phyloP scores from a whole-genome alignment of 2,329 filamentous ascomycete genomes.

The Cladorrhinum sp. region DNA sequence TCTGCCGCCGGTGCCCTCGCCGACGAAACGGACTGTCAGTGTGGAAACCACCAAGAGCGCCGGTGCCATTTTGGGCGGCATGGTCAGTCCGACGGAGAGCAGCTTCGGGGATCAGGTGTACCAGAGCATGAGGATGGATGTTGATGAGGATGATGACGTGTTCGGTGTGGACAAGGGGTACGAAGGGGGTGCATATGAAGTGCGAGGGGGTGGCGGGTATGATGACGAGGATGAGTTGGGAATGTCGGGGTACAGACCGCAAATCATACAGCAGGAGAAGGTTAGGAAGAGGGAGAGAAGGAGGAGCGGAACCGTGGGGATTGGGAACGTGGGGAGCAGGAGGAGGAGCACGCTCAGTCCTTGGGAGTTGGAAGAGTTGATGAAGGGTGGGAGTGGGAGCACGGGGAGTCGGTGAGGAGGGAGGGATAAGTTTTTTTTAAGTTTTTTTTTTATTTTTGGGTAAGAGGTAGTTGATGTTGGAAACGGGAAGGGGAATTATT shows the following conservation, averaged over 20 bases:
- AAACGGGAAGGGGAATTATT: constrained; percentile 40
- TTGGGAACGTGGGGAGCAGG: constrained; percentile 56
- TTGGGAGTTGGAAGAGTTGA: constrained; percentile 68
- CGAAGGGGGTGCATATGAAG: constrained; percentile 12
- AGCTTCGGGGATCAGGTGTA: neutral
- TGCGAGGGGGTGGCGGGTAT: constrained; percentile 5
- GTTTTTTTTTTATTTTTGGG: too few species aligned
- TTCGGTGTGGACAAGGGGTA: constrained; percentile 3
- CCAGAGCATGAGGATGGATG: neutral
- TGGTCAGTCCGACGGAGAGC: neutral
- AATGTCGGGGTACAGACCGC: neutral
- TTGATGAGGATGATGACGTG: neutral
- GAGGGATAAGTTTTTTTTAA: constrained; percentile 36
- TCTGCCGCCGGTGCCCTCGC: constrained; percentile 18
- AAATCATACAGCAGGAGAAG: neutral
- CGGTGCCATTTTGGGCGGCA: neutral
- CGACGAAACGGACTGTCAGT: neutral
- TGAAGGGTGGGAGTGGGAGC: constrained; percentile 32
- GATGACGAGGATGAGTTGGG: constrained; percentile 19
- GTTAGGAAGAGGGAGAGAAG: constrained; percentile 6
- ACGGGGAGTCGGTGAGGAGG: constrained; percentile 39
- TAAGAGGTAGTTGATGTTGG: constrained; percentile 56
- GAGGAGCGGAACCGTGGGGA: constrained; percentile 31
- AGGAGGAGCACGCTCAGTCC: constrained; percentile 72
- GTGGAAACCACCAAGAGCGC: neutral